Base-by-base conservation (phyloP, 768 basidiomycete species). In the Mycena kentingensis region DNA sequence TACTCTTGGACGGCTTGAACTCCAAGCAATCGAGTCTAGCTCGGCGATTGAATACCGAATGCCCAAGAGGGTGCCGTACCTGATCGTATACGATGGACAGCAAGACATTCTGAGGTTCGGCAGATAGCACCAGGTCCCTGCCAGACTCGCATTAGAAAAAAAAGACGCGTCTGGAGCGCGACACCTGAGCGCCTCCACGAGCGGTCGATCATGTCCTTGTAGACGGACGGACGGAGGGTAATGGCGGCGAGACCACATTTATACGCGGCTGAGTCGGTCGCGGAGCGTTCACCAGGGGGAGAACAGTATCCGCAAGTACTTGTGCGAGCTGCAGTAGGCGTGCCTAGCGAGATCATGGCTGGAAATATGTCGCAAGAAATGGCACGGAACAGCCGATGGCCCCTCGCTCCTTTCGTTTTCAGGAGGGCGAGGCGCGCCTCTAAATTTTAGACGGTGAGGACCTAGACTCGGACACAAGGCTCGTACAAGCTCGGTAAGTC, bases 1-100 rank as follows among this genome's bases (percentile, higher is more conserved):
- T 87, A 55, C 84, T 85, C 62, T 82, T 83, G 13, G 88, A 84
- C 1, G 87, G 79, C 54, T 80, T 80, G 70, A 92, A 93, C 29
- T 67, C 69, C 1, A 74, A 63, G 3, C 81, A 84, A 65, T 88
- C 89, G 46, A 90, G 76, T 65, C 88, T n/a, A n/a, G n/a, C n/a
- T n/a, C n/a, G n/a, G n/a, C n/a, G n/a, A n/a, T n/a, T n/a, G n/a
- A n/a, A n/a, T n/a, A n/a, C n/a, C n/a, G n/a, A n/a, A n/a, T n/a
- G n/a, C n/a, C n/a, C n/a, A n/a, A n/a, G n/a, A n/a, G n/a, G n/a
- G n/a, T n/a, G n/a, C n/a, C n/a, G n/a, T n/a, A n/a, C n/a, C n/a
- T 22, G 24, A 42, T 42, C 5, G 96, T 93, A 65, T 97, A 96
- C 60, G 93, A 90, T 1, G 95, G 92, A 66, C 96, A 98, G 65